phyloP scores from a whole-genome alignment of 164 flowering plant species.

The Brasenia schreberi region DNA sequence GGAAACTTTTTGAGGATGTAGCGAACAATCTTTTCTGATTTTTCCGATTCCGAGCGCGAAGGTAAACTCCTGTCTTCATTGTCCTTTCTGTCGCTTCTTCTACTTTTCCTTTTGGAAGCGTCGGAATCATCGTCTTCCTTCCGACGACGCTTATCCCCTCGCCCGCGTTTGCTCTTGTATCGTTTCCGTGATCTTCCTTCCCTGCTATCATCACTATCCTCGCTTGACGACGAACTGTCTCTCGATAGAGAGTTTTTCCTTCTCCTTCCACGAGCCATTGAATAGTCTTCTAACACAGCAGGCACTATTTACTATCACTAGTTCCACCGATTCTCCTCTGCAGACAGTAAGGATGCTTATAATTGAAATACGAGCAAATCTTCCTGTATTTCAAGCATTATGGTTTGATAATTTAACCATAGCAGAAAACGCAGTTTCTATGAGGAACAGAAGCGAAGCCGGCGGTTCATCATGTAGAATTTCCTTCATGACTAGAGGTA shows the following conservation, averaged over 20 bases:
- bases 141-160: neutral
- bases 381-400: neutral
- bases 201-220: neutral
- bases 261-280: neutral
- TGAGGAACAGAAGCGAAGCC: neutral
- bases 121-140: neutral
- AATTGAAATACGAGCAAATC: too few species aligned
- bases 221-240: neutral
- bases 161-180: neutral
- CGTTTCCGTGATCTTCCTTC: neutral
- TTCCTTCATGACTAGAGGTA: neutral
- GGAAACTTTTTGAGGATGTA: conserved; percentile 43
- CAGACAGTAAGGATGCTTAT: too few species aligned
- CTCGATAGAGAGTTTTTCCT: neutral
- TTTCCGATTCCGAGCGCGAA: conserved; percentile 10
- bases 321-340: neutral
- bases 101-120: neutral
- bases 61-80: neutral
- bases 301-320: neutral
- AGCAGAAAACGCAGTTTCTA: neutral
- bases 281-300: neutral
- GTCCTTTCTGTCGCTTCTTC: neutral
- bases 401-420: neutral
- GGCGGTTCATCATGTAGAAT: too few species aligned
- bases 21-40: conserved; percentile 32